These are phyloP conservation scores for Xylaria bambusicola DNA, from an alignment of 495 filamentous ascomycete genomes.

Conservation along the genomic window DNA sequence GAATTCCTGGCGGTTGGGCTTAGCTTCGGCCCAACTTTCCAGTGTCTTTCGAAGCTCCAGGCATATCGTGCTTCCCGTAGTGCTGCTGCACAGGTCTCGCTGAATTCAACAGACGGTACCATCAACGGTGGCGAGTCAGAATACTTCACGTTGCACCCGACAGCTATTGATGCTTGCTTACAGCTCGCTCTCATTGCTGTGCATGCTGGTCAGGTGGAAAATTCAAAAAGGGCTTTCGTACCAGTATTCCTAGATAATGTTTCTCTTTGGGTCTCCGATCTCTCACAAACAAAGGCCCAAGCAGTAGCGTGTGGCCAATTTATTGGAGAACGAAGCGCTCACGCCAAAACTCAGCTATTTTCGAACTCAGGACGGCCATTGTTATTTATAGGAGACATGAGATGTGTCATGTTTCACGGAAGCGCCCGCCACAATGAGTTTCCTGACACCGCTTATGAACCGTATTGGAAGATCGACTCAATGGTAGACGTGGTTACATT, in stretches of 20 bases:
- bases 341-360: not conserved
- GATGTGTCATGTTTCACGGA: not conserved
- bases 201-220: not conserved
- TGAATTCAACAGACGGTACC: slow-evolving; percentile 26
- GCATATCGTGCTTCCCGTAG: slow-evolving; percentile 11
- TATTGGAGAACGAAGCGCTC: not conserved
- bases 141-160: slow-evolving; percentile 43
- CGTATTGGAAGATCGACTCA: too few species aligned
- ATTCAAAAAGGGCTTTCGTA: not conserved
- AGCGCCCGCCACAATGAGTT: too few species aligned
- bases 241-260: not conserved
- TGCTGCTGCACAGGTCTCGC: slow-evolving; percentile 17
- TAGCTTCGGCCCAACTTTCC: slow-evolving; percentile 26
- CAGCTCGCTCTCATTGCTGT: slow-evolving; percentile 6
- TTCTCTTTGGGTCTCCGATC: not conserved
- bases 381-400: not conserved
- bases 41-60: slow-evolving; percentile 15
- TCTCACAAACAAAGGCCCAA: too few species aligned
- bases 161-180: slow-evolving; percentile 28
- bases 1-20: slow-evolving; percentile 20
- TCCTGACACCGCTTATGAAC: too few species aligned
- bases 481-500: too few species aligned
- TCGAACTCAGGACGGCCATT: not conserved
- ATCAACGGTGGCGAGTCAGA: slow-evolving; percentile 32
- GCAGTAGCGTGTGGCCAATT: not conserved